Base-by-base conservation (phyloP, 2,329 filamentous ascomycete species). In the Ustilaginoidea virens region DNA sequence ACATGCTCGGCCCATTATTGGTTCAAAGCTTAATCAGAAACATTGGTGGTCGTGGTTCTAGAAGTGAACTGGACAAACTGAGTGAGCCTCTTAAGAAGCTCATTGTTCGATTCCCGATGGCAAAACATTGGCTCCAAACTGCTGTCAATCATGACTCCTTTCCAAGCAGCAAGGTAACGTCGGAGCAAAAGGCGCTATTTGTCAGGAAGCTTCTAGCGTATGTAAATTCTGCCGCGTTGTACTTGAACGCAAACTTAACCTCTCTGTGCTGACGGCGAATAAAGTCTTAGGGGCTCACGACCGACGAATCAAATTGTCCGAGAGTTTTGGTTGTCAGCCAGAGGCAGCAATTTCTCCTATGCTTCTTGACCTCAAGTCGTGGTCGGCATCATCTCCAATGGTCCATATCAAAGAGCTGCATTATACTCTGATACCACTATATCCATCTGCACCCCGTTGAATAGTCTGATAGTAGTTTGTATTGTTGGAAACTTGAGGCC, bases 31-130 rank as follows among this genome's bases (percentile, higher is more conserved):
- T 83, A 15, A 57, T 77, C 2, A 60, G 64, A 33, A 80, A 81
- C 33, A 63, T 83, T 20, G 69, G 72, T 5, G 80, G 80, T 1
- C 66, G 68, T 31, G 77, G 74, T 4, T 66, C 72, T 2, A 66
- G 80, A 22, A 80, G 74, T 39, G 79, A 86, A 43, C 57, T 86
- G 0, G 78, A 83, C 40, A 73, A 67, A 39, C 53, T 85, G 5
- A 67, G 67, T 31, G 76, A 81, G 33, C 78, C 77, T 2, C 55
- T 85, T 4, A 80, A 77, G 52, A 80, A 73, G 44, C 56, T 85
- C 14, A 59, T 78, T 2, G 59, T 58, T 21, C 56, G 64, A 19
- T 63, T 75, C 33, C 54, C 62, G 1, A 55, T 59, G 31, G 60
- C 73, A 4, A 71, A 67, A 39, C 48, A 49, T 17, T 80, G 76